Evolutionary conservation across 352 stramenopile genomes (phyloP), one percentile per base, ranked within the genome.

Genomic region (Phytopythium mirpurense): DNA sequence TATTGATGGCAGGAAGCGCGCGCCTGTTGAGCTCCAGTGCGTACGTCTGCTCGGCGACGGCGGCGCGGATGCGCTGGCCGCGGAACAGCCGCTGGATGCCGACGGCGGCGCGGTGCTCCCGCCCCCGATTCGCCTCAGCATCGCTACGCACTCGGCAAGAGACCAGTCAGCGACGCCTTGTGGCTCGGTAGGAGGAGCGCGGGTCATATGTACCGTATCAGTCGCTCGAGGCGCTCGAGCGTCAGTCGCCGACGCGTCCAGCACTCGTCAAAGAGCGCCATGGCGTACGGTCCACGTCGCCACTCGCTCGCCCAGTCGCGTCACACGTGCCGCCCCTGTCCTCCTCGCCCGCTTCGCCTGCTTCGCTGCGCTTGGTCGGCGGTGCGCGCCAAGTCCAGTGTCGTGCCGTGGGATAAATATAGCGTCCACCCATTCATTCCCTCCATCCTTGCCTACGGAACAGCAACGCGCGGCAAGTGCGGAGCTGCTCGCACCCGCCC

Each of bases 201-300:
- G 19, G 36, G n/a, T 12, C 40, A 5, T 2, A 68, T 54, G 35
- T 65, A 87, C 76, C 68, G 58, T 15, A 85, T 61, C n/a, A 85
- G 68, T 16, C 62, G 45, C 29, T 85, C 70, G 8, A 88, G 61
- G 31, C 69, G 56, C 3, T 81, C 62, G 4, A 88, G 63, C 41
- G 76, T 86, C 15, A 57, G 50, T 10, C 47, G 51, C 52, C 74
- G 68, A 24, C 44, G 72, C 60, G 66, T 57, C 74, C 79, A 90
- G 68, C 74, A 88, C 27, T 82, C 66, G 23, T 83, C 70, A 56
- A 88, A 88, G 49, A 82, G 69, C 59, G 77, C 74, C 74, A 86
- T 83, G 12, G 52, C 59, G 24, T 36, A 11, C 15, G 15, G 18
- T 29, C n/a, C 38, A 9, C 29, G 5, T 36, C 3, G 3, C 32